These are phyloP conservation scores for Oryza meyeriana DNA, from an alignment of 176 grass and related monocot species.

Conservation along the genomic window DNA sequence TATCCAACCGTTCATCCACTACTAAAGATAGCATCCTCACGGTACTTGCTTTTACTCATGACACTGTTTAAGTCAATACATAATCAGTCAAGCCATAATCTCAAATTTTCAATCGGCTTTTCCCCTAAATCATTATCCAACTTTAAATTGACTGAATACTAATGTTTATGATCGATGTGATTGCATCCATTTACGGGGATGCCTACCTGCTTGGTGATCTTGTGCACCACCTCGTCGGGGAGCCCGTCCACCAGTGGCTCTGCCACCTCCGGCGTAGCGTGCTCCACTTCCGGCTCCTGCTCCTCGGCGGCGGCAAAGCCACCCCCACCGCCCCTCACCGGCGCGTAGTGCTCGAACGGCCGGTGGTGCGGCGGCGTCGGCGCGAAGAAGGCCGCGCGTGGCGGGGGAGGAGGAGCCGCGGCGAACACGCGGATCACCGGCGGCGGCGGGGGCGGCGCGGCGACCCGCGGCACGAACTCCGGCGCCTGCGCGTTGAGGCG, in stretches of 20 bases:
- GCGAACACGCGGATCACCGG: conserved; percentile 54
- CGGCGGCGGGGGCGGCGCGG: conserved; percentile 20
- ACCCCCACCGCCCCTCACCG: conserved; percentile 12
- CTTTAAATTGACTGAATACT: neutral
- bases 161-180: neutral
- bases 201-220: conserved; percentile 85
- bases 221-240: conserved; percentile 62
- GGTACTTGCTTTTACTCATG: neutral
- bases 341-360: conserved; percentile 59
- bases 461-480: conserved; percentile 70
- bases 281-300: conserved; percentile 36
- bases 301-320: conserved; percentile 34
- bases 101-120: neutral
- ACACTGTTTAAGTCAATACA: neutral
- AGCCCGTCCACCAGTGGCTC: conserved; percentile 46
- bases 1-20: neutral
- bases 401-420: conserved; percentile 30
- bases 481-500: conserved; percentile 73
- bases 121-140: neutral
- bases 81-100: neutral
- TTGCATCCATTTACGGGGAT: neutral
- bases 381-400: conserved; percentile 41
- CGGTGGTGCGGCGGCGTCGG: conserved; percentile 28
- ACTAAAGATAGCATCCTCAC: neutral
- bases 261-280: neutral